Conservation (phyloP, 345 rosid genomes). For the Eucalyptus pauciflora region DNA sequence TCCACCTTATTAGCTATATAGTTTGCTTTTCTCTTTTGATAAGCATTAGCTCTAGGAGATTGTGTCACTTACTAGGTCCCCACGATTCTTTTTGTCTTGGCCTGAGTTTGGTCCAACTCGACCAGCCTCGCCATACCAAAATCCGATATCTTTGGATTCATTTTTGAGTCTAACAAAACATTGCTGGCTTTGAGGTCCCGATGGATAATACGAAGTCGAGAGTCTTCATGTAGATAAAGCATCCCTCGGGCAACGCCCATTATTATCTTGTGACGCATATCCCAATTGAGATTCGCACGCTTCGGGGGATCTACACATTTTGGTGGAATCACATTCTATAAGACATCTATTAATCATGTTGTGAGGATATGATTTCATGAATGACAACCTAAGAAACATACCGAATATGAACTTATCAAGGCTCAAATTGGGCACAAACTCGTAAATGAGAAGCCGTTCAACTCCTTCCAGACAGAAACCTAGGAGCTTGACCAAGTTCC, state of each 20-base stretch:
- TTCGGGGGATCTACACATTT: conserved; percentile 1
- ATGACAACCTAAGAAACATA: not conserved
- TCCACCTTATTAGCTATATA: not conserved
- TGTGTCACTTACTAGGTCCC: conserved; percentile 25
- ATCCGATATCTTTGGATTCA: conserved; percentile 34
- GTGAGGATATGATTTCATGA: not conserved
- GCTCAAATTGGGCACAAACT: conserved; percentile 29
- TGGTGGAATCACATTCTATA: not conserved
- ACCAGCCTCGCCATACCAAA: conserved; percentile 43
- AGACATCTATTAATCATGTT: not conserved
- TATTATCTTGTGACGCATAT: conserved; percentile 14
- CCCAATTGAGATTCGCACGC: conserved; percentile 5
- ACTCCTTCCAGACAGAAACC: conserved; percentile 26
- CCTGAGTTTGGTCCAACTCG: conserved; percentile 19
- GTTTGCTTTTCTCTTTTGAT: not conserved
- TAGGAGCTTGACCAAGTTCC: conserved; percentile 24
- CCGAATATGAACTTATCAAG: conserved; percentile 25
- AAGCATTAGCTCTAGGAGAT: not conserved
- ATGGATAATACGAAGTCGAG: conserved; percentile 26
- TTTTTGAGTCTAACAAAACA: conserved; percentile 16
- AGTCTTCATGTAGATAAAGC: conserved; percentile 39
- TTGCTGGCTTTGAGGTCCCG: conserved; percentile 36
- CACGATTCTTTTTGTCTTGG: conserved; percentile 7
- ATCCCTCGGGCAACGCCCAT: conserved; percentile 27
- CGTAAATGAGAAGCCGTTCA: conserved; percentile 32